These are phyloP conservation scores for Diospyros lotus DNA, from an alignment of 148 eudicot genomes.

Conservation along the genomic window DNA sequence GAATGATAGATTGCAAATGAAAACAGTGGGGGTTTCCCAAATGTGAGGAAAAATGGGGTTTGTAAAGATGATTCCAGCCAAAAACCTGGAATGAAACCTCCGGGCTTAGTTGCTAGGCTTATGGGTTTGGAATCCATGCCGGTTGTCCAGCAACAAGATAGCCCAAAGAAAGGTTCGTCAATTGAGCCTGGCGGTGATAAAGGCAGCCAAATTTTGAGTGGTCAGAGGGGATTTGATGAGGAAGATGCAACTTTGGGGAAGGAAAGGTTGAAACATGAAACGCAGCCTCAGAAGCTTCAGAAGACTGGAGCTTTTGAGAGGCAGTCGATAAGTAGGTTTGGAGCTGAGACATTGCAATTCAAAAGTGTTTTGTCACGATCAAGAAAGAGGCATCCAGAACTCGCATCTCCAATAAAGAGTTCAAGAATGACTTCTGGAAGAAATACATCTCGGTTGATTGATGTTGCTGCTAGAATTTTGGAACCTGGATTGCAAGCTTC, in stretches of 20 bases:
- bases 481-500: constrained; percentile 79
- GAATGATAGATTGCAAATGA: constrained; percentile 67
- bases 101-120: constrained; percentile 88
- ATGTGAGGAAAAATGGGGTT: constrained; percentile 42
- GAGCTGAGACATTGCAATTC: constrained; percentile 56
- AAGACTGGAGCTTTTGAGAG: constrained; percentile 62
- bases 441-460: constrained; percentile 57
- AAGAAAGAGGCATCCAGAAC: constrained; percentile 59
- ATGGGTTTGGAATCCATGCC: constrained; percentile 98
- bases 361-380: constrained; percentile 69
- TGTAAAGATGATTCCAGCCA: constrained; percentile 22
- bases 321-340: constrained; percentile 62
- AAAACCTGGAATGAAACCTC: constrained; percentile 51
- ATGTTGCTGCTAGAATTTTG: constrained; percentile 83
- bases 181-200: constrained; percentile 19
- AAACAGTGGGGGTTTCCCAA: constrained; percentile 65
- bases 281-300: constrained; percentile 85
- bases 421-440: constrained; percentile 34
- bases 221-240: constrained; percentile 15
- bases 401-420: constrained; percentile 69
- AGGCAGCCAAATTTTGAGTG: constrained; percentile 17
- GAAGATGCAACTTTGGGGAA: constrained; percentile 35
- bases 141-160: constrained; percentile 22
- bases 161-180: constrained; percentile 23
- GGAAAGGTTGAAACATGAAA: constrained; percentile 35